phyloP scores from a whole-genome alignment of 208 protist genomes.

The Perkinsela sp. region DNA sequence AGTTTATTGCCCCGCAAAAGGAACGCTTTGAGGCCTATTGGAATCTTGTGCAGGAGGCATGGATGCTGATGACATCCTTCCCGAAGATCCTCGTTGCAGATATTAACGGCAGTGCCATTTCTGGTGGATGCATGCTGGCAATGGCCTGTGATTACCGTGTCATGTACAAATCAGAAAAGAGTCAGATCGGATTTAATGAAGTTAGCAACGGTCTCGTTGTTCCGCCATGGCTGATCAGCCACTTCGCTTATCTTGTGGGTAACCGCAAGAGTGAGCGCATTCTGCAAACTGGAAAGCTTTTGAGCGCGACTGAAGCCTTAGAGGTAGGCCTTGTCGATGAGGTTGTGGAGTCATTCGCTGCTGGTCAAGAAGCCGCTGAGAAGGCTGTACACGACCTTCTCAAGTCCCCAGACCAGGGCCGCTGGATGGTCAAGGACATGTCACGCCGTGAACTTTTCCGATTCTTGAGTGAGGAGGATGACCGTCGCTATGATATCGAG shows the following conservation, averaged over 20 bases:
- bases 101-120: constrained; percentile 31
- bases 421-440: constrained; percentile 47
- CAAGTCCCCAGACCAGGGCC: constrained; percentile 19
- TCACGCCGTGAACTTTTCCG: constrained; percentile 35
- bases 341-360: constrained; percentile 15
- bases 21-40: constrained; percentile 27
- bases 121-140: constrained; percentile 33
- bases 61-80: constrained; percentile 42
- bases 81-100: constrained; percentile 37
- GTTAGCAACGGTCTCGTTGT: constrained; percentile 29
- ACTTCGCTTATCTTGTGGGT: constrained; percentile 29
- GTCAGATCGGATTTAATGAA: constrained; percentile 43
- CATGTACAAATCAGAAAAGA: constrained; percentile 20
- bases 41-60: constrained; percentile 33
- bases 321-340: constrained; percentile 24
- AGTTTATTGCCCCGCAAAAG: constrained; percentile 28
- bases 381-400: constrained; percentile 25
- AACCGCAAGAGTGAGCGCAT: constrained; percentile 24
- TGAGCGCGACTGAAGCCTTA: constrained; percentile 22
- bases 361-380: constrained; percentile 13
- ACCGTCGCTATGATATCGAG: constrained; percentile 40
- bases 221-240: constrained; percentile 30
- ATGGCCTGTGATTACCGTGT: constrained; percentile 42
- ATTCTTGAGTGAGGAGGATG: constrained; percentile 27
- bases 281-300: constrained; percentile 38